Base-by-base conservation (phyloP, 2,329 filamentous ascomycete species). In the Neofusicoccum umdonicola region DNA sequence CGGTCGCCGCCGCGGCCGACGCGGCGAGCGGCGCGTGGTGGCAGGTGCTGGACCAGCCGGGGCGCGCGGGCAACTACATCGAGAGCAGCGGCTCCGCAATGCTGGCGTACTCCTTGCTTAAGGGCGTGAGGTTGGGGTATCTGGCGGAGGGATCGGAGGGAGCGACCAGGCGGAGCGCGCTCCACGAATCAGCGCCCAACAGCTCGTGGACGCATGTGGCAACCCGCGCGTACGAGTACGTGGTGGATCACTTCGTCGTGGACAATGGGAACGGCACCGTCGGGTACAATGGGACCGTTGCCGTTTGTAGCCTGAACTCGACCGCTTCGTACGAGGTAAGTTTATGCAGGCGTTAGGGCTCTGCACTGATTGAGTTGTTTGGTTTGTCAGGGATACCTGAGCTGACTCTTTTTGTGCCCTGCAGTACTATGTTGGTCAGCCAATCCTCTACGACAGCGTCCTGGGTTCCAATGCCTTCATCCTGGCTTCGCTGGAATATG, bases 1-100 rank as follows among this genome's bases (percentile, higher is more conserved):
- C 78, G 0, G 67, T 85, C 2, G 78, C 78, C 63, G 69, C 70
- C 9, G 76, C 78, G 0, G 80, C 80, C 22, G 81, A 84, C 63
- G 42, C 4, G 12, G 68, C 13, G 5, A 41, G 27, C 39, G 83
- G 84, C 0, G 84, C 83, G 5, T 88, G 85, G 84, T 87, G 84
- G 82, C 74, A 86, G 62, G 76, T 87, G 41, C 84, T 87, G 80
- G 81, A 80, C 68, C 77, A 81, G 64, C 73, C 78, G 31, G 73
- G 73, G 6, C 70, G 66, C 42, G 67, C 79, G 58, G 84, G 84
- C 1, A 88, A 89, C 72, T 88, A 85, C 71, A 82, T 88, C 52
- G 84, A 88, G 74, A 84, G 82, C 37, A 86, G 84, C 39, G 85
- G 81, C 5, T 83, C 83, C 1, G 85, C 84, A 3, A 85, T 88